These are phyloP conservation scores for Trichoderma oligosporum DNA, from an alignment of 2,329 filamentous ascomycete genomes.

Conservation along the genomic window DNA sequence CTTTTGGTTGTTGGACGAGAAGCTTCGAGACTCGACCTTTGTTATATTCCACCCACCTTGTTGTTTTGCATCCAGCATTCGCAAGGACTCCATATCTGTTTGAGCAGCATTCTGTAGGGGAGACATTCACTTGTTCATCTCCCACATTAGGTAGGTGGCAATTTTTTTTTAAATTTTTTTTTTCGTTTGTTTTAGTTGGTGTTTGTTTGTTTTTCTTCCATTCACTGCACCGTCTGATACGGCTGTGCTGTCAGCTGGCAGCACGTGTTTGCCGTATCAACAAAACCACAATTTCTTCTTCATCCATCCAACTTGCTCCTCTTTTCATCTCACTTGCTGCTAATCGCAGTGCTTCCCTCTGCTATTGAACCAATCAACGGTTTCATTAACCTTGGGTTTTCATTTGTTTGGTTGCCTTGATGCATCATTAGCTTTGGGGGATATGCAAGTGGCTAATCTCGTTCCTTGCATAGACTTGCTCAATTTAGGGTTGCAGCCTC, in stretches of 20 bases:
- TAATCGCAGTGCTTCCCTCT: not conserved
- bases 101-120: conserved; percentile 58
- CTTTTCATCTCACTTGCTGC: conserved; percentile 24
- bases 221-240: conserved; percentile 15
- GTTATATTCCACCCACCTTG: conserved; percentile 16
- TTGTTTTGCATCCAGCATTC: conserved; percentile 23
- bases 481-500: conserved; percentile 20
- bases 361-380: not conserved
- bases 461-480: conserved; percentile 34
- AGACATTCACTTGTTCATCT: conserved; percentile 99
- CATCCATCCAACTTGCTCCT: conserved; percentile 23
- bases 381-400: not conserved
- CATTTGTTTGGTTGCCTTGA: conserved; percentile 1
- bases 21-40: conserved; percentile 15
- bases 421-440: not conserved
- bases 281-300: conserved; percentile 27
- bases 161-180: conserved; percentile 10
- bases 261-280: not conserved
- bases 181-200: not conserved
- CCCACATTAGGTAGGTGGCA: conserved; percentile 62
- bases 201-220: conserved; percentile 21
- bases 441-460: conserved; percentile 27
- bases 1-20: conserved; percentile 17
- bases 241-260: conserved; percentile 11
- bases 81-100: conserved; percentile 24